Base-by-base conservation (phyloP, 2,329 filamentous ascomycete species). In the Colletotrichum lupini region DNA sequence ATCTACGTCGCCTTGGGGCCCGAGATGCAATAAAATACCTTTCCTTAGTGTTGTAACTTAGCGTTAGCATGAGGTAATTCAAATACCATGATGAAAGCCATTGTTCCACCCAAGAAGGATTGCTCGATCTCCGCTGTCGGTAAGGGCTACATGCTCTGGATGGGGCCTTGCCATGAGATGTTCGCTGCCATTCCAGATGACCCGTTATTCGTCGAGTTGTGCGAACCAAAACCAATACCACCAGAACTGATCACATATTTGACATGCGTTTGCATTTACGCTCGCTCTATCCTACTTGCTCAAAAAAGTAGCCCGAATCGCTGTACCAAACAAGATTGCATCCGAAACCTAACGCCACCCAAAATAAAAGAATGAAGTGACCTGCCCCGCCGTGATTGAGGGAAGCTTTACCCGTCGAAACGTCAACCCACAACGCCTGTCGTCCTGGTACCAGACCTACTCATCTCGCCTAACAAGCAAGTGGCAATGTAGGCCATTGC, bases 1-100 rank as follows among this genome's bases (percentile, higher is more conserved):
- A 37, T 60, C 42, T 19, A 68, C 42, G 28, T n/a, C 52, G 30
- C 37, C 37, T 74, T 42, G 59, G 61, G 64, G 46, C n/a, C 64
- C 73, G 66, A 70, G 58, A 26, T 74, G 68, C 32, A 72, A 72
- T 64, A n/a, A 16, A 64, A 53, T 37, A 16, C 42, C 24, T 67
- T 61, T 67, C 46, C 32, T 35, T 61, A 14, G 19, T 67, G 56
- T 61, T 67, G 56, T 61, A 67, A 52, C 35, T 28, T 8, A 61
- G 65, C 56, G 56, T 55, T 28, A n/a, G 46, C 57, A 52, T 61
- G 26, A 61, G 56, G 55, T 52, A 67, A 61, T 52, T 61, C 12
- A 59, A n/a, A 67, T 65, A 67, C 56, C 55, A 35, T 61, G 56
- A 62, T 32, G 32, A 67, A 62, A 52, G 30, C 14, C 16, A 49